Conservation (phyloP, 495 filamentous ascomycete species). For the Corynascus novoguineensis region DNA sequence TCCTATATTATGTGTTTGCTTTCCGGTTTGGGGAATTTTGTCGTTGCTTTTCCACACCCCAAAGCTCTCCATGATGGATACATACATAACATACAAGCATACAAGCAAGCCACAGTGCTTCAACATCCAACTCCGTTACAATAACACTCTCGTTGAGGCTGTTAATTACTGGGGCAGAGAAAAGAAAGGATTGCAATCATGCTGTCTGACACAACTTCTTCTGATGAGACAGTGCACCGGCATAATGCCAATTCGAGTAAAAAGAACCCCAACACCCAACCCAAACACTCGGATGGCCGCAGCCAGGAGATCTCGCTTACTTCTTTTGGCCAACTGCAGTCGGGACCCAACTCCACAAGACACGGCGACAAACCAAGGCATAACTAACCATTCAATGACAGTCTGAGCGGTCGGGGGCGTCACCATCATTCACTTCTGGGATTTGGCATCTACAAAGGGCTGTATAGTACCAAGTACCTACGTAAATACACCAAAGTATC, state of each 20-base stretch:
- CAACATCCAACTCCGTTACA: no score
- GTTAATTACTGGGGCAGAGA: no score
- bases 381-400: no score
- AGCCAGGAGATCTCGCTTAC: conserved; percentile 5
- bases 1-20: not conserved
- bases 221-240: no score
- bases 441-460: no score
- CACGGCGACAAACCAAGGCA: not conserved
- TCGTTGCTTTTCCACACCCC: not conserved
- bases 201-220: no score
- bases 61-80: not conserved
- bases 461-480: no score
- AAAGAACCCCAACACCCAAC: not conserved
- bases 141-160: no score
- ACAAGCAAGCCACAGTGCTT: not conserved
- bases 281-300: conserved; percentile 8
- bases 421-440: no score
- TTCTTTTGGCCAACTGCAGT: conserved; percentile 1
- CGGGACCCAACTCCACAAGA: not conserved
- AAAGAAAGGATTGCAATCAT: no score
- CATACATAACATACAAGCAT: not conserved
- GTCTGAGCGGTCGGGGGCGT: no score
- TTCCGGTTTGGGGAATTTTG: not conserved
- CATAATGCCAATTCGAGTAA: not conserved
- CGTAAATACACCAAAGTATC: no score